phyloP scores from a whole-genome alignment of 495 filamentous ascomycete genomes.

The Xeromyces bisporus region DNA sequence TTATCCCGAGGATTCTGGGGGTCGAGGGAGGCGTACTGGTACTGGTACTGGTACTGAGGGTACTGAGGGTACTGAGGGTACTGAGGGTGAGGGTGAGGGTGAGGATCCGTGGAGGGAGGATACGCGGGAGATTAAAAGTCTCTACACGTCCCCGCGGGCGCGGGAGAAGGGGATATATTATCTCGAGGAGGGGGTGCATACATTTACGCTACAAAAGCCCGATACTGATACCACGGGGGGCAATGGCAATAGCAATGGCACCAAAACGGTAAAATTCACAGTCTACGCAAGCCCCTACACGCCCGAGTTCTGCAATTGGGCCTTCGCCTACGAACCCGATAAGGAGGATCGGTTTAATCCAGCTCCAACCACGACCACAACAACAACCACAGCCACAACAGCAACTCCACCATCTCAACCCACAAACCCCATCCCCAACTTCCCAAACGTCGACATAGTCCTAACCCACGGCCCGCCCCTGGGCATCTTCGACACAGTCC shows the following conservation, averaged over 20 bases:
- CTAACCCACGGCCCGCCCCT: conserved; percentile 62
- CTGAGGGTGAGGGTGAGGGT: conserved; percentile 7
- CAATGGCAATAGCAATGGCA: no score
- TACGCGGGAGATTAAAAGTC: conserved; percentile 14
- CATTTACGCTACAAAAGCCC: conserved; percentile 37
- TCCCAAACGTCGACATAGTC: conserved; percentile 40
- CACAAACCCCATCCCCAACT: conserved; percentile 31
- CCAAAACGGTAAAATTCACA: conserved; percentile 35
- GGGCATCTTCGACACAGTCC: conserved; percentile 36
- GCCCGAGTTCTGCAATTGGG: conserved; percentile 41
- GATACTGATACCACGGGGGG: no score
- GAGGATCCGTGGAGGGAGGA: conserved; percentile 9
- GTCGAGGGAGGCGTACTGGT: conserved; percentile 9
- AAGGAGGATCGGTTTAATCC: conserved; percentile 39
- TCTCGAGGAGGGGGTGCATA: conserved; percentile 46
- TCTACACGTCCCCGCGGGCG: conserved; percentile 35
- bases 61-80: conserved; percentile 4
- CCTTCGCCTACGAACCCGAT: conserved; percentile 38
- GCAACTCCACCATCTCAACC: conserved; percentile 16
- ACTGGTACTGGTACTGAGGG: no score
- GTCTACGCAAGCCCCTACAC: conserved; percentile 58
- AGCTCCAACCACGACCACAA: conserved; percentile 6
- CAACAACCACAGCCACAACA: no score
- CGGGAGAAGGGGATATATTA: conserved; percentile 37
- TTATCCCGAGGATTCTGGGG: conserved; percentile 1